phyloP scores from a whole-genome alignment of 169 alveolate species.

The Plasmodium blacklocki region DNA sequence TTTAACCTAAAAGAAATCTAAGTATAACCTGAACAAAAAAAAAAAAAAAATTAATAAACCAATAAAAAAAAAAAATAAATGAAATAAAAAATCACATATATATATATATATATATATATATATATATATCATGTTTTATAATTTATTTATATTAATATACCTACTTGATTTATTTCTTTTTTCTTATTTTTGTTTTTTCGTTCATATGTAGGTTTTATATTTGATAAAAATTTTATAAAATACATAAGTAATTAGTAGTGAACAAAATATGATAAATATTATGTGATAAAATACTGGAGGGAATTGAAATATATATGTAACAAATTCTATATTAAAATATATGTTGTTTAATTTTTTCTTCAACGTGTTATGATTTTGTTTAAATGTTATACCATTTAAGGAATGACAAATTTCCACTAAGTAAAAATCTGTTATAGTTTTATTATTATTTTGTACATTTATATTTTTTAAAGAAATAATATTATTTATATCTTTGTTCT shows the following conservation, averaged over 20 bases:
- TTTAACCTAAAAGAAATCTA: too few relatives aligned
- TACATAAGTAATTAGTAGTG: conserved; percentile 33
- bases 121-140: neutral
- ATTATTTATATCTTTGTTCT: neutral
- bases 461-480: neutral
- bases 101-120: too few relatives aligned
- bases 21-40: too few relatives aligned
- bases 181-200: neutral
- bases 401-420: conserved; percentile 58
- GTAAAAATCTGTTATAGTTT: conserved; percentile 31
- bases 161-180: neutral
- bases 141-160: conserved; percentile 5
- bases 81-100: too few relatives aligned
- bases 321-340: conserved; percentile 71
- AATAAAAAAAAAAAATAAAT: too few relatives aligned
- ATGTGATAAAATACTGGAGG: conserved; percentile 67
- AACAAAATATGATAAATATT: conserved; percentile 31
- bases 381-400: conserved; percentile 66
- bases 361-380: conserved; percentile 37
- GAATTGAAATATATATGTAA: conserved; percentile 51
- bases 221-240: conserved; percentile 58
- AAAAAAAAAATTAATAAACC: too few relatives aligned
- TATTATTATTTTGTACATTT: conserved; percentile 2
- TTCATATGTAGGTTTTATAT: conserved; percentile 48
- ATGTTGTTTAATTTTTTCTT: conserved; percentile 28